phyloP scores from a whole-genome alignment of 176 grass and related monocot species.

The Neostapfia colusana region DNA sequence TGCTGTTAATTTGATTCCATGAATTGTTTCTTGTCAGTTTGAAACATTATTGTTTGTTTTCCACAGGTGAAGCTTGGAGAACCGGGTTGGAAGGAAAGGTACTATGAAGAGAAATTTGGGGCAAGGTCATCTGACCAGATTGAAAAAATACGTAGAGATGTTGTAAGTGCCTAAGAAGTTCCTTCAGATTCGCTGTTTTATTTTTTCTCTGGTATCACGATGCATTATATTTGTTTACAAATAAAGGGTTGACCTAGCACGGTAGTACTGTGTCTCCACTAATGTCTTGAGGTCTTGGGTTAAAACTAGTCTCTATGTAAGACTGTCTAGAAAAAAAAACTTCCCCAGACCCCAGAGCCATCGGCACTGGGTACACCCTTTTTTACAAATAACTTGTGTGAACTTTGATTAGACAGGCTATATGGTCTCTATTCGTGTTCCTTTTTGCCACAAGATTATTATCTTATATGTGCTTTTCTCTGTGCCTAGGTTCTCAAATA shows the following conservation, averaged over 20 bases:
- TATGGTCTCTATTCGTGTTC: constrained; percentile 3
- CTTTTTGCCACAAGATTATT: neutral
- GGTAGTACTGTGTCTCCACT: too few species aligned
- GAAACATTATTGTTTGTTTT: constrained; percentile 33
- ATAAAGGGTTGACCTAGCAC: too few species aligned
- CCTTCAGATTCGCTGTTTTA: constrained; percentile 9
- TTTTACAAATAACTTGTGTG: neutral
- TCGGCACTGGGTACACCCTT: too few species aligned
- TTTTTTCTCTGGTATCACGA: neutral
- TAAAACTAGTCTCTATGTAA: too few species aligned
- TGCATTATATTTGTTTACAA: neutral
- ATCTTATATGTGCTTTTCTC: constrained; percentile 20
- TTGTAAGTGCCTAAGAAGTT: constrained; percentile 58
- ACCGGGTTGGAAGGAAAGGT: constrained; percentile 97
- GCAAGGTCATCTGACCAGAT: constrained; percentile 65
- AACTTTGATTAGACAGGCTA: neutral
- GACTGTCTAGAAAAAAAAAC: too few species aligned
- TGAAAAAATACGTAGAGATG: constrained; percentile 79
- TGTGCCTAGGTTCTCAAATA: constrained; percentile 64
- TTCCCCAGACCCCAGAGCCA: too few species aligned
- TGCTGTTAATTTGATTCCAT: constrained; percentile 12
- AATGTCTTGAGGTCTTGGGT: too few species aligned
- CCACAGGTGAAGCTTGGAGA: constrained; percentile 89
- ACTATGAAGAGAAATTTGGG: constrained; percentile 93
- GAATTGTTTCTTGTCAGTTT: constrained; percentile 9